Percentiles rank a stretch among this genome's conserved stretches.
These are phyloP conservation scores for Melastoma candidum DNA, from an alignment of 441 rosid species.

Conservation along the genomic window DNA sequence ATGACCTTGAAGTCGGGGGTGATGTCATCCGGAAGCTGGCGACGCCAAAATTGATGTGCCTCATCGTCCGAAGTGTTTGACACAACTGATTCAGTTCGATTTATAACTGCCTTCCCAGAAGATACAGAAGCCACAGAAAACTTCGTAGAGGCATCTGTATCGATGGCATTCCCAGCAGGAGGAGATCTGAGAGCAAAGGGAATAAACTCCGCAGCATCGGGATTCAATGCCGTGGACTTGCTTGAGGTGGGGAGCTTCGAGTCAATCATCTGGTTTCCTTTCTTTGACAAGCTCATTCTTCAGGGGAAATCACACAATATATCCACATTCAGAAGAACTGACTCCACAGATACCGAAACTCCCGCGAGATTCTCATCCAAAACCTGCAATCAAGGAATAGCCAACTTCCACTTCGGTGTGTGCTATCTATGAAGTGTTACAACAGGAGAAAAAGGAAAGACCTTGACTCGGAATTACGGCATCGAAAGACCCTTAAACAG, in stretches of 20 bases:
- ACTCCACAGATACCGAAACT: conserved; percentile 8
- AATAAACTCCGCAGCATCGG: conserved; percentile 91
- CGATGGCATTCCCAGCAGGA: conserved; percentile 40
- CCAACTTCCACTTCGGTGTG: neutral
- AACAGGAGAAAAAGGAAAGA: conserved; percentile 15
- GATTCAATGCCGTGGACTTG: conserved; percentile 70
- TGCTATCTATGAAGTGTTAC: conserved; percentile 8
- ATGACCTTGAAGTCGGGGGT: conserved; percentile 84
- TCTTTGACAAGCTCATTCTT: conserved; percentile 85
- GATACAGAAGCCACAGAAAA: conserved; percentile 37
- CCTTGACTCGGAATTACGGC: neutral
- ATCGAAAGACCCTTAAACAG: no score
- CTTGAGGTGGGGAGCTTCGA: conserved; percentile 37
- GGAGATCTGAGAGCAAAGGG: conserved; percentile 71
- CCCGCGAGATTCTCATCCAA: conserved; percentile 31
- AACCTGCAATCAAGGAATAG: conserved; percentile 41
- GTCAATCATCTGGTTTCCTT: conserved; percentile 47
- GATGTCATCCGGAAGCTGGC: conserved; percentile 89
- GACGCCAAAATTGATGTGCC: conserved; percentile 83
- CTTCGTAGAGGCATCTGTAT: conserved; percentile 34
- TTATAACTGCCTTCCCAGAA: conserved; percentile 55
- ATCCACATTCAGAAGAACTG: conserved; percentile 18
- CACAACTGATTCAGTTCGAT: conserved; percentile 57
- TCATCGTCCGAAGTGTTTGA: conserved; percentile 91
- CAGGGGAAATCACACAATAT: conserved; percentile 19